Evolutionary conservation across 441 rosid genomes (phyloP), one percentile per base, ranked within the genome.

Genomic region (Jatropha podagrica): DNA sequence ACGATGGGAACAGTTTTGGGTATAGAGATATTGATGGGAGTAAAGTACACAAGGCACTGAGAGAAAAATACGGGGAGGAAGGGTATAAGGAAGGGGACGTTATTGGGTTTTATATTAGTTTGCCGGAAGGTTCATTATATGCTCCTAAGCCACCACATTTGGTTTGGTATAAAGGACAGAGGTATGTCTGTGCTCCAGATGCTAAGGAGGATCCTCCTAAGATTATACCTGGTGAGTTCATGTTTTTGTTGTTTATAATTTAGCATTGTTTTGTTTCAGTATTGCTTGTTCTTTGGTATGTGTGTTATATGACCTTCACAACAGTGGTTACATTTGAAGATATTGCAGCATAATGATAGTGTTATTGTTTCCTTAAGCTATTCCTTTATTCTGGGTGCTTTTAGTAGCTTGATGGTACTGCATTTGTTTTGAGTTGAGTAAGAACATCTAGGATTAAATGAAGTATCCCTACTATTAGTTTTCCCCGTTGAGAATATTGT

Each of bases 1-100:
- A 91, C 7, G 99, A 96, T 78, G 91, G 88, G 49, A 91, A 93
- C 76, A 96, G 99, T 81, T 96, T 86, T 51, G 99, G 97, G 37
- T 96, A 91, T 23, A 89, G 99, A 78, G 99, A 93, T 61, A 80
- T 92, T 81, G 99, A 96, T 86, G 99, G 98, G 74, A 90, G 95
- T 81, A 96, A 96, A 87, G 86, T 93, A 75, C 97, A 95, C 52
- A 95, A 93, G 84, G 99, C 97, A 67, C 77, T 86, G 83, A 89
- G 98, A 75, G 99, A 87, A 85, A 90, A 82, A 82, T 93, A 92
- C 81, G 97, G 93, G 41, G 93, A 89, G 62, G 94, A 89, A 83
- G 97, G 99, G 71, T 96, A 93, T 41, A 91, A 86, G 65, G 98
- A 96, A 85, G 97, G 93, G 7, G 97, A 95, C 83, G 91, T 95